Evolutionary conservation across 805 yeast genomes (phyloP), one percentile per base, ranked within the genome.

Genomic region (Saccharomycopsis sp.): DNA sequence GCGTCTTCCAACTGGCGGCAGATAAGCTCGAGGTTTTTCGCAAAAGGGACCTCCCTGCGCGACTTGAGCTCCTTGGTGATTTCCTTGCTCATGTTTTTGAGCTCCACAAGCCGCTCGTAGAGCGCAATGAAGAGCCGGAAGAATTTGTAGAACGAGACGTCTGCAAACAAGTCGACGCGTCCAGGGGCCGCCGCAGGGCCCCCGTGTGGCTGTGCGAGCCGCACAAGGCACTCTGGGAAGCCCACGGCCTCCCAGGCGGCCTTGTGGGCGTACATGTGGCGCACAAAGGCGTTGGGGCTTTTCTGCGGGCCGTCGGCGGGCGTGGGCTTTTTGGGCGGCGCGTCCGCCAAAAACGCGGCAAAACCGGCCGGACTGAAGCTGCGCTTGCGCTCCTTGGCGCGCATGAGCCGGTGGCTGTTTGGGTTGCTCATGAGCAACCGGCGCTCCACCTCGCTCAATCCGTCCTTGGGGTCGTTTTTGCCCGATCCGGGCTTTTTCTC

Each of bases 121-220:
- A 94, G 71, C 1, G 89, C 87, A 62, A 89, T 83, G 68, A 91
- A 75, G 64, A 87, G 87, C 64, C 99, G 88, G 80, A 91, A 82
- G 65, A 94, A 91, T 37, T 91, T 88, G 67, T 94, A 94, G 44
- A 91, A 81, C 58, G 91, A 84, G 2, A 97, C 85, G 71, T 92
- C 91, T 61, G 89, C 89, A 75, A 92, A 94, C 65, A 91, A 70
- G 69, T 91, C 91, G 44, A 24, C 21, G 48, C 18, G 8, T 5
- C 48, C 16, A 44, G 48, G 7, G 16, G 21, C 21, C 8, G 48
- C 16, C 48, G n/a, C 44, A 37, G n/a, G n/a, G n/a, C n/a, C n/a
- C n/a, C n/a, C 12, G 5, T 29, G 37, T 12, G 37, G 5, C 37
- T 29, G 5, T 29, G 12, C 5, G 37, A 29, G 37, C n/a, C n/a